Conservation (phyloP, 345 rosid genomes). For the Euphorbia pulcherrima region DNA sequence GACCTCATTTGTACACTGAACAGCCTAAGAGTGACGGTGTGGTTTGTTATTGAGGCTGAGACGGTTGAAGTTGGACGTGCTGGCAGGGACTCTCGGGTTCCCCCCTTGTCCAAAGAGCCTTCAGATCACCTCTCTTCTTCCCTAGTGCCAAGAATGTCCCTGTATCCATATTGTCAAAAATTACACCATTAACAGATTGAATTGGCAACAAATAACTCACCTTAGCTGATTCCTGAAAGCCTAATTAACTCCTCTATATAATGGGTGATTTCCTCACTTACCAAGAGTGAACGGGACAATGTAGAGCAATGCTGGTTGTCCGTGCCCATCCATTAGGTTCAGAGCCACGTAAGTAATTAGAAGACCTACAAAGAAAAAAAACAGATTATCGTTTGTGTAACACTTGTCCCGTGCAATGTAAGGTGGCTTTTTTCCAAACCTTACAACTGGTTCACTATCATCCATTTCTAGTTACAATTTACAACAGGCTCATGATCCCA, state of each 20-base stretch:
- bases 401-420: background rate
- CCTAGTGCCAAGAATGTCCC: constrained; percentile 74
- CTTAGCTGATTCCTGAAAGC: background rate
- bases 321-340: constrained; percentile 40
- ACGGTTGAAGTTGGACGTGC: constrained; percentile 48
- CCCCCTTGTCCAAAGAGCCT: constrained; percentile 78
- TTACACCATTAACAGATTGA: background rate
- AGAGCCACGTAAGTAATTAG: constrained; percentile 31
- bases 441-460: background rate
- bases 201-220: background rate
- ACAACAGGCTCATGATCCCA: background rate
- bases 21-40: constrained; percentile 3
- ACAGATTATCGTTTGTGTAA: too few species aligned
- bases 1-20: background rate
- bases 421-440: background rate
- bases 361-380: constrained; percentile 22
- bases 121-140: constrained; percentile 75
- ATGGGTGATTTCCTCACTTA: constrained; percentile 1
- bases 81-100: constrained; percentile 73
- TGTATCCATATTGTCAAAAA: constrained; percentile 25
- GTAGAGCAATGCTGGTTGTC: constrained; percentile 35
- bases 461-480: background rate
- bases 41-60: constrained; percentile 2
- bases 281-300: constrained; percentile 36
- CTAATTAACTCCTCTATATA: too few species aligned